Conservation (phyloP, 1,284 basidiomycete genomes). For the Boletus albobrunnescens region DNA sequence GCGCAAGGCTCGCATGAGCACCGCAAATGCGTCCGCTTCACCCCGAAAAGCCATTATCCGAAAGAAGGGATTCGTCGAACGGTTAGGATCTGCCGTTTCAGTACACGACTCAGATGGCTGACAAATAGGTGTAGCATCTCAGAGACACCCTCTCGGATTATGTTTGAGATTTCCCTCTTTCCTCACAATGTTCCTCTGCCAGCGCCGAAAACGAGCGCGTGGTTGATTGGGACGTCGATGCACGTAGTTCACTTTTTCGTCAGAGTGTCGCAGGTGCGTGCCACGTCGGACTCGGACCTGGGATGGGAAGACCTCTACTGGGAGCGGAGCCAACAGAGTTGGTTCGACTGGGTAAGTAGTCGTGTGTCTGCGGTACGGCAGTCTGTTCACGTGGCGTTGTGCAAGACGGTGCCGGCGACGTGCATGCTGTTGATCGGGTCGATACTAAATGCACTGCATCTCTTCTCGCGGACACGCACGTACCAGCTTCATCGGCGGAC, state of each 20-base stretch:
- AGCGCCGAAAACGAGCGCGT: constrained; percentile 57
- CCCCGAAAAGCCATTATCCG: constrained; percentile 50
- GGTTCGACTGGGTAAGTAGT: constrained; percentile 73
- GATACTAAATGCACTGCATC: constrained; percentile 55
- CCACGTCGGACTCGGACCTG: constrained; percentile 58
- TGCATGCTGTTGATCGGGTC: constrained; percentile 49
- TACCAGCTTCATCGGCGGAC: constrained; percentile 61
- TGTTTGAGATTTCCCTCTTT: constrained; percentile 70
- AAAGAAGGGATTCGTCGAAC: constrained; percentile 59
- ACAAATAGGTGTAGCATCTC: constrained; percentile 41
- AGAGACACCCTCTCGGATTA: constrained; percentile 62
- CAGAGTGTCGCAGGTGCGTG: constrained; percentile 54
- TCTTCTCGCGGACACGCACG: constrained; percentile 61
- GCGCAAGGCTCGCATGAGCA: constrained; percentile 43
- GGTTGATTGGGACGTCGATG: constrained; percentile 57
- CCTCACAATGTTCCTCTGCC: constrained; percentile 73
- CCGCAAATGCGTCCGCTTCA: constrained; percentile 35
- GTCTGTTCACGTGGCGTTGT: constrained; percentile 15
- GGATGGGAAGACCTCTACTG: constrained; percentile 76
- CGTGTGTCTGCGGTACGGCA: background rate
- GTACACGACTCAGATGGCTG: background rate
- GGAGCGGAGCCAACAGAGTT: constrained; percentile 54
- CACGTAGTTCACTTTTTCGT: constrained; percentile 66
- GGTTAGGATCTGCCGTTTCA: constrained; percentile 36
- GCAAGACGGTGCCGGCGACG: constrained; percentile 62